A percentile compares a stretch with the other conserved stretches of the same genome.
phyloP scores from a whole-genome alignment of 257 asterid species.

The Oldenlandia corymbosa region DNA sequence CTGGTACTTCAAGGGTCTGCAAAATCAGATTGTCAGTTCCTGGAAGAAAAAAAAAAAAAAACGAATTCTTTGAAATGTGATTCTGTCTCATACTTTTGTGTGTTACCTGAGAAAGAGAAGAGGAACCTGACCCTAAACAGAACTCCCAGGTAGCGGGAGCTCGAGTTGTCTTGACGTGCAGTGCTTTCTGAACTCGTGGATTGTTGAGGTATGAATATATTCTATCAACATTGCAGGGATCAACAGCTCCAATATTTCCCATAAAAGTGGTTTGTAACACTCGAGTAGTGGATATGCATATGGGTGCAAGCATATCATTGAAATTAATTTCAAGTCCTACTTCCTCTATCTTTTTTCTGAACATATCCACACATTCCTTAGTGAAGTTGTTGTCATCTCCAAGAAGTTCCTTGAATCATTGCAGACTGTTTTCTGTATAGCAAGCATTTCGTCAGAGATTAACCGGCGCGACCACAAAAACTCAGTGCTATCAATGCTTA shows the following conservation, averaged over 20 bases:
- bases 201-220: conserved; percentile 10
- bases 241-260: conserved; percentile 1
- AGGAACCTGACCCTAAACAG: conserved; percentile 15
- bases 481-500: conserved; percentile 12
- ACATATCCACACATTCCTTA: conserved; percentile 2
- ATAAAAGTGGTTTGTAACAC: conserved; percentile 9
- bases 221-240: conserved; percentile 20
- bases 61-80: too few relatives aligned
- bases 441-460: conserved; percentile 24
- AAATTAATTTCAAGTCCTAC: conserved; percentile 12
- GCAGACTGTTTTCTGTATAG: conserved; percentile 20
- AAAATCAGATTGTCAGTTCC: too few relatives aligned
- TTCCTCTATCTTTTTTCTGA: conserved; percentile 5
- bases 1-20: conserved; percentile 14
- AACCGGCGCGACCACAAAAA: conserved; percentile 28
- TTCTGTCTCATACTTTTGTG: too few relatives aligned
- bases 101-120: too few relatives aligned
- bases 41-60: too few relatives aligned
- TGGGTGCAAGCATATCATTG: conserved; percentile 12
- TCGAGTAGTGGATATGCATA: conserved; percentile 8
- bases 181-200: conserved; percentile 23
- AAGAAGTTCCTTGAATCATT: conserved; percentile 14
- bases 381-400: conserved; percentile 11
- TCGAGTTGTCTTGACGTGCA: conserved; percentile 20
- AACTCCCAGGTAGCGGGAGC: conserved; percentile 16